Evolutionary conservation across 495 filamentous ascomycete genomes (phyloP).

Genomic region (Cercophora scortea): DNA sequence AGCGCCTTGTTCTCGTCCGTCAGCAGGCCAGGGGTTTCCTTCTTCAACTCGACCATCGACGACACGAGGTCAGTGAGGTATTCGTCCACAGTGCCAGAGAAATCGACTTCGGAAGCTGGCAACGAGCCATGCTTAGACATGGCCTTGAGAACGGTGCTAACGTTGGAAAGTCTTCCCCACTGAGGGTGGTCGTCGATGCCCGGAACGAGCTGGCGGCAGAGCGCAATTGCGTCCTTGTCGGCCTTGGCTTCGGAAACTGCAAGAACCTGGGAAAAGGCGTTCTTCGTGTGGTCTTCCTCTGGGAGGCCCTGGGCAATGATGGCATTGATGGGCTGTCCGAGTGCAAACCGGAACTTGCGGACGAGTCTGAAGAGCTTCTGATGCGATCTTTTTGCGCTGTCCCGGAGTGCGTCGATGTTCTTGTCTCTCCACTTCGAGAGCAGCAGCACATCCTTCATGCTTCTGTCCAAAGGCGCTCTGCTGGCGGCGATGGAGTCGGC

Average conservation of each 20-base stretch:
- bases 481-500: slow-evolving; percentile 54
- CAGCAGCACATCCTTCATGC: slow-evolving; percentile 79
- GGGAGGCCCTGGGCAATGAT: slow-evolving; percentile 61
- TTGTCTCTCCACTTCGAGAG: slow-evolving; percentile 95
- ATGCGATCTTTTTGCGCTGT: slow-evolving; percentile 85
- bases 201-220: slow-evolving; percentile 45
- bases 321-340: slow-evolving; percentile 61
- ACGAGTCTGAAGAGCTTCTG: slow-evolving; percentile 86
- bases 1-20: slow-evolving; percentile 75
- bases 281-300: slow-evolving; percentile 28
- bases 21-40: slow-evolving; percentile 66
- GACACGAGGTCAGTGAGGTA: slow-evolving; percentile 61
- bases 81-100: slow-evolving; percentile 50
- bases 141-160: slow-evolving; percentile 49
- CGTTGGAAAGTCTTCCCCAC: slow-evolving; percentile 63
- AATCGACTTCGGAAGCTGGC: slow-evolving; percentile 44
- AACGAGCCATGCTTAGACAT: slow-evolving; percentile 42
- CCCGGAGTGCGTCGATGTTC: slow-evolving; percentile 78
- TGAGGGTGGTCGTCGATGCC: slow-evolving; percentile 47
- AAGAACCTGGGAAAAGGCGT: neutral
- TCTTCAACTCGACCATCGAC: slow-evolving; percentile 62
- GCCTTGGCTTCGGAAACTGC: slow-evolving; percentile 22
- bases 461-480: slow-evolving; percentile 64
- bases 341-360: slow-evolving; percentile 70
- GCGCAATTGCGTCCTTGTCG: slow-evolving; percentile 36